A percentile compares a stretch with the other conserved stretches of the same genome.
Conservation (phyloP, 225 moss, liverwort and hornwort species). For the Polytrichum commune region DNA sequence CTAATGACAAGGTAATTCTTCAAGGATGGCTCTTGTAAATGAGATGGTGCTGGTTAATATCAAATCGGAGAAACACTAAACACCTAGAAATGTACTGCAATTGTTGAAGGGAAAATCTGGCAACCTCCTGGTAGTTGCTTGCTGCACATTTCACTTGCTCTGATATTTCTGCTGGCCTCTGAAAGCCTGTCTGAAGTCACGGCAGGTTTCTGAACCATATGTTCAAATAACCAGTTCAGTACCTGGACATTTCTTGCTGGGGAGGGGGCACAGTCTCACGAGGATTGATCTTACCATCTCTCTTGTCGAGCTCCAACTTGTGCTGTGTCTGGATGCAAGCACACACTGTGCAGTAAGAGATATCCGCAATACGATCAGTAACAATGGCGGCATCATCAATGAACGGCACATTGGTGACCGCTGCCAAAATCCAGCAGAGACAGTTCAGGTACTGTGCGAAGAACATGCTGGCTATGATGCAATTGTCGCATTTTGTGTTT, state of each 20-base stretch:
- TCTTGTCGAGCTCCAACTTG: slow-evolving; percentile 85
- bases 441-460: slow-evolving; percentile 82
- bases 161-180: too few species aligned
- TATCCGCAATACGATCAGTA: slow-evolving; percentile 87
- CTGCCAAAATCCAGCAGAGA: slow-evolving; percentile 63
- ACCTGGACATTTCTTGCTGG: slow-evolving; percentile 61
- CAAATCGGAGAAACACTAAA: too few species aligned
- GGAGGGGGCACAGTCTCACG: slow-evolving; percentile 58
- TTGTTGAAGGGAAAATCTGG: too few species aligned
- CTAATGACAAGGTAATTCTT: too few species aligned
- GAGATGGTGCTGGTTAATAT: too few species aligned
- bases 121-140: too few species aligned
- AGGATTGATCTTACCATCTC: slow-evolving; percentile 71
- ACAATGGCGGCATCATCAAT: slow-evolving; percentile 75
- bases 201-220: too few species aligned
- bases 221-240: slow-evolving; percentile 4
- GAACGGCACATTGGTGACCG: slow-evolving; percentile 29
- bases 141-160: too few species aligned
- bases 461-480: slow-evolving; percentile 83
- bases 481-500: slow-evolving; percentile 92
- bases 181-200: too few species aligned
- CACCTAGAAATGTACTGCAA: too few species aligned
- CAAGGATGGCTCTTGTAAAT: too few species aligned
- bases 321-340: slow-evolving; percentile 97
- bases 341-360: slow-evolving; percentile 93